These are phyloP conservation scores for Fusarium beomiforme DNA, from an alignment of 2,329 filamentous ascomycete species.

Conservation along the genomic window DNA sequence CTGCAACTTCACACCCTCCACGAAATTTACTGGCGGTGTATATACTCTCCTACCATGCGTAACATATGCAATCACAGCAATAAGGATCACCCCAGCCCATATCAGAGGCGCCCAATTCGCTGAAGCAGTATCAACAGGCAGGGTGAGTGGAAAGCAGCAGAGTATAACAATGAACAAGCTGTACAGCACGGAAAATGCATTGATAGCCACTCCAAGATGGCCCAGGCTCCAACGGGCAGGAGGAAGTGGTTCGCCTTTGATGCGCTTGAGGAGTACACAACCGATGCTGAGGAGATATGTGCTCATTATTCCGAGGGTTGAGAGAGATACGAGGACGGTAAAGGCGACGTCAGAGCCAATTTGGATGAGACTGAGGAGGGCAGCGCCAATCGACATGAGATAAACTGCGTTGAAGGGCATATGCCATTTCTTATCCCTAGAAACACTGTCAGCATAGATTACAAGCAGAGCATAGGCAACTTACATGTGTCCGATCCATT, in stretches of 20 bases:
- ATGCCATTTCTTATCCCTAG: constrained; percentile 25
- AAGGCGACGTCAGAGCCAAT: constrained; percentile 23
- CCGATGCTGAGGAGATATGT: constrained; percentile 27
- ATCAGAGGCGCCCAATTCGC: constrained; percentile 27
- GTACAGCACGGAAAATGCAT: constrained; percentile 21
- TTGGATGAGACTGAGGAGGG: constrained; percentile 15
- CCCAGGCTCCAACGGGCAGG: constrained; percentile 21
- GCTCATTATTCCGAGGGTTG: constrained; percentile 21
- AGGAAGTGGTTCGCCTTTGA: constrained; percentile 15
- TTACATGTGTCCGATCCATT: constrained; percentile 22
- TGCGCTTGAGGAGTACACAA: constrained; percentile 21
- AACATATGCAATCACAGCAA: constrained; percentile 8
- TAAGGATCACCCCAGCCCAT: constrained; percentile 18
- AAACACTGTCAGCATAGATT: neutral
- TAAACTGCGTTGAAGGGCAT: constrained; percentile 27
- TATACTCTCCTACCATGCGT: constrained; percentile 4
- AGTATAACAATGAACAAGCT: constrained; percentile 27
- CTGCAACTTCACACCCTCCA: constrained; percentile 13
- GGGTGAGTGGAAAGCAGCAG: constrained; percentile 15
- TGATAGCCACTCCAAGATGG: constrained; percentile 6
- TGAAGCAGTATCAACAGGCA: constrained; percentile 13
- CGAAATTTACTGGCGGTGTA: constrained; percentile 23
- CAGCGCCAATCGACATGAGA: constrained; percentile 24
- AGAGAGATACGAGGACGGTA: constrained; percentile 11
- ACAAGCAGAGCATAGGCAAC: rapidly evolving